Conservation (phyloP, 164 flowering plant genomes). For the Magnolia officinalis region DNA sequence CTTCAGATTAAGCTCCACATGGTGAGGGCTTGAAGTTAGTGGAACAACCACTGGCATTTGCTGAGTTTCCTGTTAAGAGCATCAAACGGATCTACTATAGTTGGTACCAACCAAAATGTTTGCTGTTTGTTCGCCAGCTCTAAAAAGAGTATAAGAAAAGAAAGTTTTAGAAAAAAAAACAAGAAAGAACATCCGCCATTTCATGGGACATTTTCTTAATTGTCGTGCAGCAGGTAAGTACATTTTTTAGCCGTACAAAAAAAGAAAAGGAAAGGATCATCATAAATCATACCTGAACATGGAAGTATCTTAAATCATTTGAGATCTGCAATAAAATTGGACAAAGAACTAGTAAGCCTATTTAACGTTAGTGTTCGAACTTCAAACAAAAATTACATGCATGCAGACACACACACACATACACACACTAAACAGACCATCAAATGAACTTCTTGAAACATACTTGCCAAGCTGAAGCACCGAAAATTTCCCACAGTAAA, state of each 20-base stretch:
- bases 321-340: slow-evolving; percentile 38
- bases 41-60: slow-evolving; percentile 47
- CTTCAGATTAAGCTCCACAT: slow-evolving; percentile 59
- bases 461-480: slow-evolving; percentile 57
- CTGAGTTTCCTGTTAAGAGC: slow-evolving; percentile 48
- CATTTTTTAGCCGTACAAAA: not conserved
- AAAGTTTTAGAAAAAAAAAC: not conserved
- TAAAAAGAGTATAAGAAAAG: not conserved
- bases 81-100: not conserved
- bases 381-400: not conserved
- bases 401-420: not conserved
- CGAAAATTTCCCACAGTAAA: slow-evolving; percentile 52
- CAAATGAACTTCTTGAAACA: slow-evolving; percentile 13
- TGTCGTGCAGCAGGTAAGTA: not conserved
- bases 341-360: not conserved
- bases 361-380: not conserved
- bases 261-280: not conserved
- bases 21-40: slow-evolving; percentile 62
- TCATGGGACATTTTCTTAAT: not conserved
- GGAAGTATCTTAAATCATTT: slow-evolving; percentile 51
- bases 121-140: not conserved
- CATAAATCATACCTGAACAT: slow-evolving; percentile 39
- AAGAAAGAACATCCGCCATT: not conserved
- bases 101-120: not conserved
- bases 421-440: not conserved